Base-by-base conservation (phyloP, 768 basidiomycete species). In the Macrolepiota fuliginosa region DNA sequence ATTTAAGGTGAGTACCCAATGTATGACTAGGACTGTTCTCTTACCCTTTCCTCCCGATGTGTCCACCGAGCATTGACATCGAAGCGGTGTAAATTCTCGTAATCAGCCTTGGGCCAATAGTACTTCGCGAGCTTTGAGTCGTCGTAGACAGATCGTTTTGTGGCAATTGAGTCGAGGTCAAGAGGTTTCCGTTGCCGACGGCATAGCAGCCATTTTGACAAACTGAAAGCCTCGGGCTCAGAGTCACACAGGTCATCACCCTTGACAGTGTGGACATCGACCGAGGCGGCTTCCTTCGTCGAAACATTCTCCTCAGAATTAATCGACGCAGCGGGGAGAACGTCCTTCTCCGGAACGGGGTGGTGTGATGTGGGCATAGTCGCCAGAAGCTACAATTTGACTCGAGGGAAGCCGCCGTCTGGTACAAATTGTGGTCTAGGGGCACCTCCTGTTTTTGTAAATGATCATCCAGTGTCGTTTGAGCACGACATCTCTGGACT, bases 61-160 rank as follows among this genome's bases (percentile, higher is more conserved):
- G 86, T 86, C 87, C 87, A 89, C 15, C 87, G 76, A 47, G 81
- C 81, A 37, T 72, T 73, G 5, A 45, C 42, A 22, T 45, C 42
- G 56, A 88, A 86, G 5, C 85, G 77, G 56, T 82, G 81, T 10
- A 81, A 62, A 65, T 84, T 85, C 68, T 87, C 85, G 46, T 84
- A 85, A 1, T 79, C 72, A 0, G 73, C 61, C 58, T 78, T 82
- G 1, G 84, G 84, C 80, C 76, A 80, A 65, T 80, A 81, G 56
- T 79, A 76, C 19, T 74, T 67, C 0, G 77, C 79, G 5, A 81
- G 70, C 35, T 73, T 65, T 12, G 80, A 79, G 60, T 86, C 81
- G 52, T 85, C 83, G 64, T 76, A 85, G 15, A 84, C 79, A 1
- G 82, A 83, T 5, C 79, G 77, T 29, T 72, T 77, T n/a, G 84